Conservation (phyloP, 208 protist genomes). For the Zelonia costaricensis region DNA sequence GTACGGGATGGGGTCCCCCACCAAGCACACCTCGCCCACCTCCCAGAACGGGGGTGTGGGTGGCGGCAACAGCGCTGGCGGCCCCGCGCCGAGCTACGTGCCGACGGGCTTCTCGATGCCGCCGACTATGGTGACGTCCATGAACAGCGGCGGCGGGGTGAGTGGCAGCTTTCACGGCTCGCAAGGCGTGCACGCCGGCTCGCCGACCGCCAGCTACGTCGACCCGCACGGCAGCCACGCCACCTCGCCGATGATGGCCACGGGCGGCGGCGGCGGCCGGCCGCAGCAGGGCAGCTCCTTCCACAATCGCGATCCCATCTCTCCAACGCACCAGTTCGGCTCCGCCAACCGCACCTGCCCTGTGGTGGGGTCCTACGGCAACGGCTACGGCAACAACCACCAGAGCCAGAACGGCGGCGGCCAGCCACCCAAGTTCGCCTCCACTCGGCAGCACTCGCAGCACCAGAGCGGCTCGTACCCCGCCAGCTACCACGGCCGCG, state of each 20-base stretch:
- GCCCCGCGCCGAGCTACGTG: constrained; percentile 19
- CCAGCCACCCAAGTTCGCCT: background rate
- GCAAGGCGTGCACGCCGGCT: background rate
- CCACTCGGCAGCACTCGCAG: constrained; percentile 15
- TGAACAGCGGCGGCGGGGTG: background rate
- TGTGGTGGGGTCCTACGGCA: constrained; percentile 1
- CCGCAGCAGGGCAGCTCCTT: background rate
- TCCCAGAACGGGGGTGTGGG: no score
- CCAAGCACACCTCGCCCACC: background rate
- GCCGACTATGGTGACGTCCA: constrained; percentile 2
- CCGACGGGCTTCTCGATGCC: constrained; percentile 40
- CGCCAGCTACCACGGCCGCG: background rate
- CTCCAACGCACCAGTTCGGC: constrained; percentile 7
- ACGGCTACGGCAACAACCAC: no score
- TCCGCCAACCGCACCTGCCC: constrained; percentile 8
- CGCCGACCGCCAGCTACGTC: constrained; percentile 16
- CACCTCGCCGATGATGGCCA: constrained; percentile 4
- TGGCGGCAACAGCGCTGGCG: constrained; percentile 9
- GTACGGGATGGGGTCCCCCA: constrained; percentile 1
- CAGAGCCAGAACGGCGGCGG: constrained; percentile 9
- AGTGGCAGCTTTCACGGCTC: constrained; percentile 10
- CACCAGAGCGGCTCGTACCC: constrained; percentile 4
- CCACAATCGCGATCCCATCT: constrained; percentile 12
- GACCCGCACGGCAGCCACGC: constrained; percentile 10
- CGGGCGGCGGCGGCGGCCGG: background rate